Conservation (phyloP, 228 moss, liverwort and hornwort genomes). For the Sphagnum magellanicum region DNA sequence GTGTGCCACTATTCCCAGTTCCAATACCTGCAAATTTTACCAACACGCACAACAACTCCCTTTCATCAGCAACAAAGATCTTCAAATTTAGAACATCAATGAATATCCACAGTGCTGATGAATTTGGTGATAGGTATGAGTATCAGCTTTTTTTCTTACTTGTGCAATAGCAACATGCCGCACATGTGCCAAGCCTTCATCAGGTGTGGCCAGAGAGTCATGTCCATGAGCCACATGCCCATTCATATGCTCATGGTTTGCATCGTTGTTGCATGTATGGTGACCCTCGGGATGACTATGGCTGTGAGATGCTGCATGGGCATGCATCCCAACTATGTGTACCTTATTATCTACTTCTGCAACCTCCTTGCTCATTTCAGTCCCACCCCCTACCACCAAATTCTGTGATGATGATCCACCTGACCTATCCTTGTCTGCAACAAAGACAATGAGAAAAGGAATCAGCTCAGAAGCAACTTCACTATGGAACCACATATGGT, state of each 20-base stretch:
- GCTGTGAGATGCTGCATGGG: constrained; percentile 56
- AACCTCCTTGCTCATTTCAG: constrained; percentile 21
- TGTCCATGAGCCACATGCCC: constrained; percentile 34
- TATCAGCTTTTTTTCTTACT: constrained; percentile 16
- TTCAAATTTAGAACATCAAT: no score
- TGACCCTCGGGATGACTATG: constrained; percentile 57
- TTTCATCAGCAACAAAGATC: no score
- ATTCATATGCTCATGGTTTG: constrained; percentile 36
- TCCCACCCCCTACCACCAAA: neutral
- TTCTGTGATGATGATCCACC: no score
- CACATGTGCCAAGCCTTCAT: constrained; percentile 17
- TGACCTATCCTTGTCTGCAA: no score
- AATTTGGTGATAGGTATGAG: no score
- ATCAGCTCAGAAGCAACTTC: no score
- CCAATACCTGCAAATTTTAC: constrained; percentile 44
- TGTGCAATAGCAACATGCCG: constrained; percentile 73
- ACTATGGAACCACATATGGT: no score
- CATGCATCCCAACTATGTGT: constrained; percentile 49
- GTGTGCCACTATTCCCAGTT: constrained; percentile 70
- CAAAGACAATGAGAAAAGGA: no score
- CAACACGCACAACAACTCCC: no score
- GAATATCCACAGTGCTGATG: no score
- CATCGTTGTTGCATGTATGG: constrained; percentile 19
- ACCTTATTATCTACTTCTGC: constrained; percentile 14
- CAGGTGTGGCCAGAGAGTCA: neutral